Base-by-base conservation (phyloP, 768 basidiomycete species). In the Piloderma croceum region DNA sequence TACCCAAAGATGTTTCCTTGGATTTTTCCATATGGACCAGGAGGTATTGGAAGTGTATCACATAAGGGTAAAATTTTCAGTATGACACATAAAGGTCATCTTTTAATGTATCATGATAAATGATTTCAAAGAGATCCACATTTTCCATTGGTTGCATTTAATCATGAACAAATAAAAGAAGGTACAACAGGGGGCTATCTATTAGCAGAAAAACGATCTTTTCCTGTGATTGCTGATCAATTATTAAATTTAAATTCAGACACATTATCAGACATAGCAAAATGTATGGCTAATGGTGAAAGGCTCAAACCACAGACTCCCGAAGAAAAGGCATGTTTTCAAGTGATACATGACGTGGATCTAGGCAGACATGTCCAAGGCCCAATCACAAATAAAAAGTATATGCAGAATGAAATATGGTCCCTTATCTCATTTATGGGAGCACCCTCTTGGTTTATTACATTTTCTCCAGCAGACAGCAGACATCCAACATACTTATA, bases 41-140 rank as follows among this genome's bases (percentile, higher is more conserved):
- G 3, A 52, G 53, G 50, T n/a, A n/a, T n/a, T n/a, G n/a, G n/a
- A n/a, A n/a, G n/a, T 31, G 57, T 12, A 59, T 47, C 45, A 56
- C 54, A 0, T 59, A 59, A 38, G 58, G 57, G 57, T 18, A 54
- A 50, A 2, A 43, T 57, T n/a, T 44, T 40, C 7, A n/a, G n/a
- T n/a, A n/a, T n/a, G n/a, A n/a, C n/a, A n/a, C n/a, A n/a, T n/a
- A 51, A 50, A 25, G 17, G 15, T 18, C 21, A 13, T 20, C 1
- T 19, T 13, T n/a, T n/a, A n/a, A n/a, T n/a, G n/a, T n/a, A n/a
- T n/a, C n/a, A n/a, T n/a, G n/a, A n/a, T n/a, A n/a, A n/a, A n/a
- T n/a, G n/a, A n/a, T n/a, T n/a, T n/a, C n/a, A n/a, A n/a, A n/a
- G n/a, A n/a, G n/a, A n/a, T n/a, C n/a, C n/a, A n/a, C n/a, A n/a